Conservation (phyloP, 306 rosid species). For the Argentina anserina region DNA sequence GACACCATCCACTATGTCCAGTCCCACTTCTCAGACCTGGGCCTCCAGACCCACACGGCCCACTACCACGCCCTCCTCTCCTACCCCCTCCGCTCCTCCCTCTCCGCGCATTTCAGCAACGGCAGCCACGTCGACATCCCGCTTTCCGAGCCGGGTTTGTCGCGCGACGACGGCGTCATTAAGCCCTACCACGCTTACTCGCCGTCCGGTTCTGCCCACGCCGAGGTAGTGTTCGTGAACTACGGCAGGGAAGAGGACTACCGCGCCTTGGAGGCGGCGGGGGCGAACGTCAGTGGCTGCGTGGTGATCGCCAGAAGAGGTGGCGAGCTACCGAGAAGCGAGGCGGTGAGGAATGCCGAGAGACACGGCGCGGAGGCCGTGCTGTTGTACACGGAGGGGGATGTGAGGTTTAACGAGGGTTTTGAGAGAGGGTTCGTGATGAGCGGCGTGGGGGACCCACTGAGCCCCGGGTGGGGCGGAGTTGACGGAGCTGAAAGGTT, state of each 20-base stretch:
- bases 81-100: slow-evolving; percentile 60
- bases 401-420: slow-evolving; percentile 47
- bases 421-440: slow-evolving; percentile 89
- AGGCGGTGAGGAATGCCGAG: slow-evolving; percentile 69
- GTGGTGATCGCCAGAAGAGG: slow-evolving; percentile 64
- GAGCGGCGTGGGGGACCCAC: slow-evolving; percentile 93
- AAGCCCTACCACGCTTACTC: slow-evolving; percentile 87
- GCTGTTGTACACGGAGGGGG: slow-evolving; percentile 44
- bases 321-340: slow-evolving; percentile 45
- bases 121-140: slow-evolving; percentile 31
- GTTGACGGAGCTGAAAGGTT: slow-evolving; percentile 68
- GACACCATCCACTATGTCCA: slow-evolving; percentile 40
- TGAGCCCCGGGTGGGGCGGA: slow-evolving; percentile 86
- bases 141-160: slow-evolving; percentile 28
- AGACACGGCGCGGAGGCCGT: slow-evolving; percentile 67
- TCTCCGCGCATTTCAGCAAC: slow-evolving; percentile 49
- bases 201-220: slow-evolving; percentile 67
- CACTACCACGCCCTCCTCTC: slow-evolving; percentile 62
- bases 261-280: slow-evolving; percentile 31
- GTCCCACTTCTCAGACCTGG: slow-evolving; percentile 44
- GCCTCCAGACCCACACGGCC: slow-evolving; percentile 45
- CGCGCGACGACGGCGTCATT: slow-evolving; percentile 35
- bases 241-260: slow-evolving; percentile 69
- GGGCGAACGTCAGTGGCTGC: slow-evolving; percentile 68
- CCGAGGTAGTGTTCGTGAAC: slow-evolving; percentile 65